phyloP scores from a whole-genome alignment of 441 rosid genomes.

The Mallotus japonicus region DNA sequence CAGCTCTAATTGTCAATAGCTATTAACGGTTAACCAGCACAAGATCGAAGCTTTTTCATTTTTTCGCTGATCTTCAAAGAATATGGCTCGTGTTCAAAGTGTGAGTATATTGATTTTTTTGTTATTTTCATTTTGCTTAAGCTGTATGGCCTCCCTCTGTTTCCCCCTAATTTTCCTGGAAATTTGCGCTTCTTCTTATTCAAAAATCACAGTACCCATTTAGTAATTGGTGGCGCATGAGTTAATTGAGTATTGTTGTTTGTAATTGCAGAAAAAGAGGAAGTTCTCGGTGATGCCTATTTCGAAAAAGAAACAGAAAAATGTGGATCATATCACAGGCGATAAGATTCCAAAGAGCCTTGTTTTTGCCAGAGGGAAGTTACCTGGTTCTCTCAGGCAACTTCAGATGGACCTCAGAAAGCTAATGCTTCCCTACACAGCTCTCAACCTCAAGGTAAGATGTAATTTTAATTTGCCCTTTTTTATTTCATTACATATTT shows the following conservation, averaged over 20 bases:
- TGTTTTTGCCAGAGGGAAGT: conserved; percentile 80
- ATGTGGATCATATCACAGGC: conserved; percentile 75
- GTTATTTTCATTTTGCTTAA: neutral
- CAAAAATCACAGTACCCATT: no score
- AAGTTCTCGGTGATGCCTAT: conserved; percentile 56
- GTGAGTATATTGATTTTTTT: conserved; percentile 21
- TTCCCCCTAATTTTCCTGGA: no score
- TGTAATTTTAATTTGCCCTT: neutral
- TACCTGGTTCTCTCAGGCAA: conserved; percentile 69
- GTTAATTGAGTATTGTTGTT: neutral
- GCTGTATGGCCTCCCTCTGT: no score
- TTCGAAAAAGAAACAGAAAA: conserved; percentile 42
- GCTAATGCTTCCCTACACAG: conserved; percentile 92
- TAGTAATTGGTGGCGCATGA: neutral
- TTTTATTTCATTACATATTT: neutral
- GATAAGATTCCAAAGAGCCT: conserved; percentile 87
- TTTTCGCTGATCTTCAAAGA: neutral
- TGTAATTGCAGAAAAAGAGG: conserved; percentile 42
- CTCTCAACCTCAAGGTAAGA: conserved; percentile 75
- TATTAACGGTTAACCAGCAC: no score
- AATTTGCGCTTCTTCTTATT: no score
- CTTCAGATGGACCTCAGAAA: conserved; percentile 88
- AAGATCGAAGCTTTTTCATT: no score
- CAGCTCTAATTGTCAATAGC: neutral
- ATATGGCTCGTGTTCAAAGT: conserved; percentile 37